Conservation (phyloP, 177 flowering plant genomes). For the Vitis hybrid region DNA sequence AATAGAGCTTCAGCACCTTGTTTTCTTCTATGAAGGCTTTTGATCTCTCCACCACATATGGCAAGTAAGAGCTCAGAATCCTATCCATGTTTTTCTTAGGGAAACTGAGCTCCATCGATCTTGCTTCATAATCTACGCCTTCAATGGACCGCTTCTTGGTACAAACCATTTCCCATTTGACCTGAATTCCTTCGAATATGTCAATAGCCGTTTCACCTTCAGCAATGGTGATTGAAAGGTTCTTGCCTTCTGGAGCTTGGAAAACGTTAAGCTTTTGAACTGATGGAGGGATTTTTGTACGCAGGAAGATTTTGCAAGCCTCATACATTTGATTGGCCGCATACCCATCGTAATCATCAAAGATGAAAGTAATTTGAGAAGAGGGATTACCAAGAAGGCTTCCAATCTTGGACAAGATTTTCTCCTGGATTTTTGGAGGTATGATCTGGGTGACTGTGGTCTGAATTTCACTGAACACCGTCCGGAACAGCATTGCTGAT, state of each 20-base stretch:
- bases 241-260: slow-evolving; percentile 5
- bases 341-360: slow-evolving; percentile 12
- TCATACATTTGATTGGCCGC: slow-evolving; percentile 13
- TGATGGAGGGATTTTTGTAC: slow-evolving; percentile 7
- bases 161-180: slow-evolving; percentile 11
- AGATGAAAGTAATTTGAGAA: slow-evolving; percentile 12
- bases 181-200: slow-evolving; percentile 10
- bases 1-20: no score
- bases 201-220: slow-evolving; percentile 16
- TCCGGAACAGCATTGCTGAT: no score
- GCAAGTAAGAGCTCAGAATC: no score
- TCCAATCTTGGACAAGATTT: not conserved
- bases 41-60: no score
- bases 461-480: no score
- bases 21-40: no score
- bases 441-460: no score
- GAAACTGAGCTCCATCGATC: no score
- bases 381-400: not conserved
- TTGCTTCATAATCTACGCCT: not conserved
- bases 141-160: not conserved
- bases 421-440: not conserved
- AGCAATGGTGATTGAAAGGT: slow-evolving; percentile 8
- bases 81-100: no score
- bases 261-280: slow-evolving; percentile 7
- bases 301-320: slow-evolving; percentile 12